Percentiles rank a stretch among this genome's conserved stretches.
Evolutionary conservation across 495 filamentous ascomycete species (phyloP).

Genomic region (Clohesyomyces aquaticus): DNA sequence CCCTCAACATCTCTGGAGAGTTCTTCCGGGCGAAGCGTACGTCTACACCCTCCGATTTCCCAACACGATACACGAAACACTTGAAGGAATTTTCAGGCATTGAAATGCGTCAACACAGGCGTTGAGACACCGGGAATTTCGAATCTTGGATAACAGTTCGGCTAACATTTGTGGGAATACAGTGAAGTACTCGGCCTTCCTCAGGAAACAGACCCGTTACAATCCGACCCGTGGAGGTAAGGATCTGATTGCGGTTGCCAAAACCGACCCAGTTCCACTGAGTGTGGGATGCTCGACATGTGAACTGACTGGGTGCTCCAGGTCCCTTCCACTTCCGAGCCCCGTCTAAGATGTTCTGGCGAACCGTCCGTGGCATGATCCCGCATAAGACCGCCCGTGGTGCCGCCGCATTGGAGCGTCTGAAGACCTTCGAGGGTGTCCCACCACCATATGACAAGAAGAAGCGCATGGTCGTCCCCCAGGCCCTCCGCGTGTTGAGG

Average conservation of each 20-base stretch:
- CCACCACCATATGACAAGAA: slow-evolving; percentile 99
- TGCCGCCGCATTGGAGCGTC: slow-evolving; percentile 91
- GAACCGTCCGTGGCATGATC: slow-evolving; percentile 99
- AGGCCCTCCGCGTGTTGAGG: slow-evolving; percentile 91
- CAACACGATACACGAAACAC: slow-evolving; percentile 14
- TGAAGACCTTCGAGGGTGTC: slow-evolving; percentile 99
- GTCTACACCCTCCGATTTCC: slow-evolving; percentile 50
- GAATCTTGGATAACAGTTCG: slow-evolving; percentile 39
- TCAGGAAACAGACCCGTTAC: slow-evolving; percentile 99
- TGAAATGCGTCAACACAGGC: neutral
- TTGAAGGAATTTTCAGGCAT: neutral
- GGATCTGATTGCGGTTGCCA: slow-evolving; percentile 43
- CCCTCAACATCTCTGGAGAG: slow-evolving; percentile 99
- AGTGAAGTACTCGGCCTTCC: slow-evolving; percentile 99
- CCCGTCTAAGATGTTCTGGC: slow-evolving; percentile 98
- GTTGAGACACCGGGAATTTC: neutral
- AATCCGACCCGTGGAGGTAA: slow-evolving; percentile 97
- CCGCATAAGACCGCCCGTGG: slow-evolving; percentile 99
- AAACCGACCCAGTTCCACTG: too few species aligned
- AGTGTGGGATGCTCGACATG: too few species aligned
- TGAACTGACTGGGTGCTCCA: slow-evolving; percentile 40
- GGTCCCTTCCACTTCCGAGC: slow-evolving; percentile 99
- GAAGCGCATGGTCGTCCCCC: slow-evolving; percentile 98
- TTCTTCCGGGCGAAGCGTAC: slow-evolving; percentile 99
- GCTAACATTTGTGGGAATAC: slow-evolving; percentile 46